Percentiles rank a stretch among this genome's conserved stretches.
phyloP scores from a whole-genome alignment of 75 land plant species.

The Pseudotsuga menziesii region DNA sequence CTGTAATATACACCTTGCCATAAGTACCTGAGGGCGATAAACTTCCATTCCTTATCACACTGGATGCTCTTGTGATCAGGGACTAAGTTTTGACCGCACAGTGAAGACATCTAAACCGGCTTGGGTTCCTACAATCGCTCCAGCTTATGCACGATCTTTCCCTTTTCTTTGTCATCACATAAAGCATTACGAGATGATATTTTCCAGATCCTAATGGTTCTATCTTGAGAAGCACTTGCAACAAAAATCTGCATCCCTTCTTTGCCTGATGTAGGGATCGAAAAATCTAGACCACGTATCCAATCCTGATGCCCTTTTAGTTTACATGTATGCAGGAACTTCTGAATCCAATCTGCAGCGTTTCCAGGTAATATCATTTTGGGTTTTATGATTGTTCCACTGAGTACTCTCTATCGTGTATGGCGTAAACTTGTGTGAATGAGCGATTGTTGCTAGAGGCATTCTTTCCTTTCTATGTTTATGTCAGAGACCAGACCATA shows the following conservation, averaged over 20 bases:
- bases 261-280: slow-evolving; percentile 35
- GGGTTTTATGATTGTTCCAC: too few species aligned
- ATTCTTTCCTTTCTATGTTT: too few species aligned
- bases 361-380: slow-evolving; percentile 47
- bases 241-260: slow-evolving; percentile 42
- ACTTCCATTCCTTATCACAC: neutral
- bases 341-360: slow-evolving; percentile 28
- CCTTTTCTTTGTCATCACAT: slow-evolving; percentile 6
- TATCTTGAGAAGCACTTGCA: slow-evolving; percentile 94
- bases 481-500: too few species aligned
- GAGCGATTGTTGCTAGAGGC: too few species aligned
- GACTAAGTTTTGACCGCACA: slow-evolving; percentile 5
- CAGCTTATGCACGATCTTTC: slow-evolving; percentile 15
- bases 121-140: neutral
- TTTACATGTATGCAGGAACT: slow-evolving; percentile 82
- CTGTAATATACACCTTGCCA: slow-evolving; percentile 24
- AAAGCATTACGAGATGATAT: slow-evolving; percentile 24
- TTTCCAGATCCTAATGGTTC: slow-evolving; percentile 89
- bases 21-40: slow-evolving; percentile 7
- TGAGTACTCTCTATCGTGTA: too few species aligned
- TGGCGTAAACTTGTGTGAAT: too few species aligned
- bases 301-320: slow-evolving; percentile 96
- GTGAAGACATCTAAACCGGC: slow-evolving; percentile 7
- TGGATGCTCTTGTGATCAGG: neutral
- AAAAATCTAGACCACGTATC: slow-evolving; percentile 89